Evolutionary conservation across 805 yeast genomes (phyloP).

Genomic region (Candida ortonii): DNA sequence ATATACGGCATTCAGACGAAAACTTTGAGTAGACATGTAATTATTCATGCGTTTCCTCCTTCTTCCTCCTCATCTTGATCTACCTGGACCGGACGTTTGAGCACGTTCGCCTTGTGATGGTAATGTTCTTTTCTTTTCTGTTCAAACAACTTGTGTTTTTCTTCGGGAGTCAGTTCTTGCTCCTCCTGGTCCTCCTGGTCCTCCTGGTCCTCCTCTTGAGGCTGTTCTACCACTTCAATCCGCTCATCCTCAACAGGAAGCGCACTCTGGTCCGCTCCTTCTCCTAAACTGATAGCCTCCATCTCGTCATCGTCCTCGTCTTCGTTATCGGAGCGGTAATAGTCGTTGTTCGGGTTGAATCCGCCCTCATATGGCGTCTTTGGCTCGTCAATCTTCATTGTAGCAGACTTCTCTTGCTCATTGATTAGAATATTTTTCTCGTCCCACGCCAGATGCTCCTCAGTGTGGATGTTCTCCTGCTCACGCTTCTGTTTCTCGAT

Average conservation of each 20-base stretch:
- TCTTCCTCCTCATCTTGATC: slow-evolving; percentile 32
- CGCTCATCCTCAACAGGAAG: slow-evolving; percentile 11
- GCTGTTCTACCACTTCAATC: slow-evolving; percentile 21
- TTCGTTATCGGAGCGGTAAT: slow-evolving; percentile 69
- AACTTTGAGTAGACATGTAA: slow-evolving; percentile 1
- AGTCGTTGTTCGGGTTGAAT: slow-evolving; percentile 76
- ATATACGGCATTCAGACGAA: background rate
- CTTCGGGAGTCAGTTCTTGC: slow-evolving; percentile 47
- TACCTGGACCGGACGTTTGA: slow-evolving; percentile 40
- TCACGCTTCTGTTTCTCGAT: slow-evolving; percentile 39
- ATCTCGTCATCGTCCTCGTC: slow-evolving; percentile 43
- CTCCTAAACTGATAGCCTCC: slow-evolving; percentile 32
- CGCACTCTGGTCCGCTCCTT: slow-evolving; percentile 29
- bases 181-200: slow-evolving; percentile 36
- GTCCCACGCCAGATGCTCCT: slow-evolving; percentile 72
- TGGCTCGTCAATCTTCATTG: slow-evolving; percentile 89
- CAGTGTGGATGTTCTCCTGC: slow-evolving; percentile 18
- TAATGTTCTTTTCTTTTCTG: slow-evolving; percentile 79
- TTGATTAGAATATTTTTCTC: slow-evolving; percentile 70
- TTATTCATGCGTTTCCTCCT: slow-evolving; percentile 1
- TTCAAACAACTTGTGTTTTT: slow-evolving; percentile 66
- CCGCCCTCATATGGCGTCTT: slow-evolving; percentile 95
- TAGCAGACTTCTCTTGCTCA: slow-evolving; percentile 69
- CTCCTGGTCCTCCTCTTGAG: slow-evolving; percentile 5
- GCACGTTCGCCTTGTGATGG: slow-evolving; percentile 51